Percentiles rank a stretch among this genome's conserved stretches.
Evolutionary conservation across 2,329 filamentous ascomycete species (phyloP).

Genomic region (Botrytis hyacinthi): DNA sequence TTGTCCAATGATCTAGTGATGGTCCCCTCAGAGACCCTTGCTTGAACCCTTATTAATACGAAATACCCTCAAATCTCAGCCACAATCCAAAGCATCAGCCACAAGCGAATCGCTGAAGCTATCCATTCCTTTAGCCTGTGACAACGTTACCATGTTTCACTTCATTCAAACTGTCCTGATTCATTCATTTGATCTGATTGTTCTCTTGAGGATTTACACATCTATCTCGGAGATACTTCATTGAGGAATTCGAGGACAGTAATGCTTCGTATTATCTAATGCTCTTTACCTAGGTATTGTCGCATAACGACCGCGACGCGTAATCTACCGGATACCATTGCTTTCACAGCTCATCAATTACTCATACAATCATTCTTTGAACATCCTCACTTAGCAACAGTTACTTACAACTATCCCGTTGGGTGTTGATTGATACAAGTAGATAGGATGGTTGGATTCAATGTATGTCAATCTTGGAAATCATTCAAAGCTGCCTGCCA

Average conservation of each 20-base stretch:
- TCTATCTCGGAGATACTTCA: not conserved
- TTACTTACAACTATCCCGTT: not conserved
- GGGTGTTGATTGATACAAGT: not conserved
- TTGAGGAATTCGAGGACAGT: not conserved
- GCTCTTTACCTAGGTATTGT: not conserved
- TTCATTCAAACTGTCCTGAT: not conserved
- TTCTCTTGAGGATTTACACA: not conserved
- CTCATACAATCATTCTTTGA: not conserved
- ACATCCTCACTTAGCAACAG: not conserved
- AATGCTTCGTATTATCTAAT: not conserved
- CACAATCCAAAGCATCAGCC: not conserved
- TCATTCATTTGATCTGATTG: not conserved
- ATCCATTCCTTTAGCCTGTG: not conserved
- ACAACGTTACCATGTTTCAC: constrained; percentile 5
- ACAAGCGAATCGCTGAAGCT: constrained; percentile 1
- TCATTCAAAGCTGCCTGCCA: not conserved
- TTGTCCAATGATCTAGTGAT: not conserved
- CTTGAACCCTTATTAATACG: not conserved
- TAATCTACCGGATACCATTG: constrained; percentile 12
- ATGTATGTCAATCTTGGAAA: constrained; percentile 25
- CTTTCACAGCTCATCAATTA: not conserved
- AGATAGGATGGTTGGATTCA: constrained; percentile 29
- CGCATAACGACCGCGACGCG: constrained; percentile 19
- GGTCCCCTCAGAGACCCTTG: not conserved
- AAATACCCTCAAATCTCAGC: not conserved